Evolutionary conservation across 257 asterid species (phyloP), one percentile per base, ranked within the genome.

Genomic region (Lycium barbarum): DNA sequence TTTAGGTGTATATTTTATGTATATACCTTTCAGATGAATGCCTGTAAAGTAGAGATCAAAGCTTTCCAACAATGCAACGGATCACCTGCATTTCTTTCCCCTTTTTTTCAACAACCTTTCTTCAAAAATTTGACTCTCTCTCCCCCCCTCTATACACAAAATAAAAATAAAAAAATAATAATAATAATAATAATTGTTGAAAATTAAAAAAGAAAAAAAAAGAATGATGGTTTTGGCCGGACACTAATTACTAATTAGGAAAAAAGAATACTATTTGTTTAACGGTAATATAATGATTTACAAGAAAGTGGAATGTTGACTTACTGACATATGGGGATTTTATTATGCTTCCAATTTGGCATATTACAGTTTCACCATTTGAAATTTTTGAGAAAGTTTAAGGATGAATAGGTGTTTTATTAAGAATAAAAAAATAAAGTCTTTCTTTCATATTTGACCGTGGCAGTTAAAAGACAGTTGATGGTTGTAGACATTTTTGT

Each of bases 51-150:
- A 61, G 63, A 83, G 58, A 55, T 92, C 84, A 93, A 90, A 88
- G 88, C 81, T 88, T 89, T 91, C 86, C 87, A 89, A 87, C 89
- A 90, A 92, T 88, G 87, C 49, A 82, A 85, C 92, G 92, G 91
- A 86, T 90, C 89, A 88, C 91, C 86, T 86, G 93, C 94, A 88
- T 88, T 91, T 83, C 84, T 82, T 65, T 63, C 81, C 73, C 86
- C 18, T 12, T 26, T 26, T 36, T 51, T 47, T 73, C 57, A 9
- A 33, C 55, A 83, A 83, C 63, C 81, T 43, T 33, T 49, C 20
- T 17, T 11, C 55, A 12, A 74, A 51, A 49, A n/a, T 20, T 51
- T 85, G 95, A 81, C 84, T 73, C 71, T 88, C 88, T 85, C 91
- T 85, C 91, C 84, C 89, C 86, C 80, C 53, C 81, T 83, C 85